Evolutionary conservation across 306 rosid species (phyloP).

Genomic region (Cucumis cinereus): DNA sequence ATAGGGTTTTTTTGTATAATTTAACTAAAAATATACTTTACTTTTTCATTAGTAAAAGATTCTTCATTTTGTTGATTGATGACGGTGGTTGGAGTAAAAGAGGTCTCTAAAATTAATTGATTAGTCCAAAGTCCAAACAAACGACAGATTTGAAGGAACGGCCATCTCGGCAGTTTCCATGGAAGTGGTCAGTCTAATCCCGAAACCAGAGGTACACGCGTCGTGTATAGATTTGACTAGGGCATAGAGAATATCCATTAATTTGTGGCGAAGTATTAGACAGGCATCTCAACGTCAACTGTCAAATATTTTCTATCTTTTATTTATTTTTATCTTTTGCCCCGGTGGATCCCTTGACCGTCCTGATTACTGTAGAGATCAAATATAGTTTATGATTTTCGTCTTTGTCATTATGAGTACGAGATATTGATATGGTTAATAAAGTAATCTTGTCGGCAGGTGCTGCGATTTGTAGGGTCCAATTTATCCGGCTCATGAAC

Average conservation of each 20-base stretch:
- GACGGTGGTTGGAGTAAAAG: not conserved
- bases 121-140: not conserved
- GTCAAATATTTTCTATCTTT: not conserved
- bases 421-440: not conserved
- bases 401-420: conserved; percentile 7
- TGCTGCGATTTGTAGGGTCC: conserved; percentile 20
- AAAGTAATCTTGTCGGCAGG: conserved; percentile 35
- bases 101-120: not conserved
- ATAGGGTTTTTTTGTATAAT: not conserved
- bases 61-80: too few species aligned
- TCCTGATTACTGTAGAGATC: not conserved
- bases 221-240: not conserved
- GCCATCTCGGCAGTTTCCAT: not conserved
- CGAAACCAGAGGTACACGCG: not conserved
- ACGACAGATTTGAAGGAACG: not conserved
- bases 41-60: too few species aligned
- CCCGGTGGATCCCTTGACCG: not conserved
- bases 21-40: too few species aligned
- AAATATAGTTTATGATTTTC: not conserved
- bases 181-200: not conserved
- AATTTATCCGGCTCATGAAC: conserved; percentile 7
- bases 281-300: not conserved
- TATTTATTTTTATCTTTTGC: not conserved
- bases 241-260: not conserved
- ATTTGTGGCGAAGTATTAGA: not conserved